phyloP scores from a whole-genome alignment of 2,329 filamentous ascomycete genomes.

The Trichoderma sp. region DNA sequence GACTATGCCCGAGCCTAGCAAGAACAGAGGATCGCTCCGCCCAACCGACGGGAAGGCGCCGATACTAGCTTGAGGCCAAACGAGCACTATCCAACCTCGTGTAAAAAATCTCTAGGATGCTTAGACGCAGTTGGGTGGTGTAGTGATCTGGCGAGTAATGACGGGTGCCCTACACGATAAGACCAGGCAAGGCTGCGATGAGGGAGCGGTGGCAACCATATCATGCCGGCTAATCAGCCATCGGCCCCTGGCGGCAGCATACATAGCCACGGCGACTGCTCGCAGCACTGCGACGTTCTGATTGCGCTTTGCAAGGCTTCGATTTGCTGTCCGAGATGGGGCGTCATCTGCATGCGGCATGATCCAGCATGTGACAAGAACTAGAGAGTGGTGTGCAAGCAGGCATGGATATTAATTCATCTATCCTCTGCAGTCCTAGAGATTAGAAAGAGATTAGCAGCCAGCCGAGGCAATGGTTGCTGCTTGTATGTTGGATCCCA shows the following conservation, averaged over 20 bases:
- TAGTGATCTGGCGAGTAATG: constrained; percentile 1
- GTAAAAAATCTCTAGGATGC: not conserved
- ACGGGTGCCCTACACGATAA: constrained; percentile 1
- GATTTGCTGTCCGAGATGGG: not conserved
- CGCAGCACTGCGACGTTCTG: not conserved
- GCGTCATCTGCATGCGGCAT: not conserved
- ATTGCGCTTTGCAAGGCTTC: not conserved
- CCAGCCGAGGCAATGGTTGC: not conserved
- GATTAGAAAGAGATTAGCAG: not conserved
- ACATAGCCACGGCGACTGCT: constrained; percentile 1
- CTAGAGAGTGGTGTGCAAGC: constrained; percentile 1
- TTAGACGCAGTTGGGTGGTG: not conserved
- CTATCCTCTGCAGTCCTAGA: not conserved
- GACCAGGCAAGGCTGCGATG: not conserved
- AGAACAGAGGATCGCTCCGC: constrained; percentile 12
- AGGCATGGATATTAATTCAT: not conserved
- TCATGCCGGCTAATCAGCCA: not conserved
- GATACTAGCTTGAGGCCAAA: constrained; percentile 9
- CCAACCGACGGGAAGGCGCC: constrained; percentile 18
- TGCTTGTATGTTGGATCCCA: not conserved
- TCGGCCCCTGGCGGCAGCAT: not conserved
- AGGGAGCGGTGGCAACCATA: not conserved
- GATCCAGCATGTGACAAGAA: not conserved
- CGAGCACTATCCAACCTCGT: constrained; percentile 12
- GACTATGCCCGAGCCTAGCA: constrained; percentile 6